Conservation (phyloP, 75 land plant species). For the Picea sitchensis region DNA sequence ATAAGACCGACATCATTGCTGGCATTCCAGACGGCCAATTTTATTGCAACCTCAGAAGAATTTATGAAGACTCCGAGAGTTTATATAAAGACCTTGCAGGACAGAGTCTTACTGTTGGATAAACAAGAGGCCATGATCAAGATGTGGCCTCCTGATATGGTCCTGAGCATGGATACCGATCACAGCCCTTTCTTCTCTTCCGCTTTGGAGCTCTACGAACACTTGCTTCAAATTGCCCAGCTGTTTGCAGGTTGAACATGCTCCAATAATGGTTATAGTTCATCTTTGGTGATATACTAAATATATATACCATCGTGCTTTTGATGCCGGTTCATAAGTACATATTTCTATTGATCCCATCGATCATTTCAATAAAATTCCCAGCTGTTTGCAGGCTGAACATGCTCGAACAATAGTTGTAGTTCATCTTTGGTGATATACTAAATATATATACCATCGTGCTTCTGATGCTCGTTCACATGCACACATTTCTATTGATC, state of each 20-base stretch:
- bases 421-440: background rate
- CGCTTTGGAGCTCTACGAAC: background rate
- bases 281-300: background rate
- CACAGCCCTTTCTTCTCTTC: slow-evolving; percentile 33
- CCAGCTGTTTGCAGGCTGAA: background rate
- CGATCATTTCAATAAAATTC: background rate
- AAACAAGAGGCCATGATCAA: slow-evolving; percentile 12
- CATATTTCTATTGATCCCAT: background rate
- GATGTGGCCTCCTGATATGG: slow-evolving; percentile 12
- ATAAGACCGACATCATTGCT: slow-evolving; percentile 18
- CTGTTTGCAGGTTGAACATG: background rate
- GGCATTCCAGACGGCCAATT: slow-evolving; percentile 12
- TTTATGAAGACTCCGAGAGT: slow-evolving; percentile 18
- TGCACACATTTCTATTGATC: background rate
- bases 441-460: background rate
- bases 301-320: background rate
- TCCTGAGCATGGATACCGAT: slow-evolving; percentile 18
- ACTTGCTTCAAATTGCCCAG: background rate
- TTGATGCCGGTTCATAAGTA: background rate
- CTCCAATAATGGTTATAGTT: background rate
- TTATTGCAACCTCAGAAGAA: background rate
- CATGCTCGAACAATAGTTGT: background rate
- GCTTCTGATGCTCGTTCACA: background rate
- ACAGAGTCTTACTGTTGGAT: slow-evolving; percentile 3
- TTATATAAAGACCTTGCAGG: slow-evolving; percentile 23